Percentiles rank a stretch among this genome's conserved stretches.
Evolutionary conservation across 129 eudicot species (phyloP).

Genomic region (Kitagawia praeruptora): DNA sequence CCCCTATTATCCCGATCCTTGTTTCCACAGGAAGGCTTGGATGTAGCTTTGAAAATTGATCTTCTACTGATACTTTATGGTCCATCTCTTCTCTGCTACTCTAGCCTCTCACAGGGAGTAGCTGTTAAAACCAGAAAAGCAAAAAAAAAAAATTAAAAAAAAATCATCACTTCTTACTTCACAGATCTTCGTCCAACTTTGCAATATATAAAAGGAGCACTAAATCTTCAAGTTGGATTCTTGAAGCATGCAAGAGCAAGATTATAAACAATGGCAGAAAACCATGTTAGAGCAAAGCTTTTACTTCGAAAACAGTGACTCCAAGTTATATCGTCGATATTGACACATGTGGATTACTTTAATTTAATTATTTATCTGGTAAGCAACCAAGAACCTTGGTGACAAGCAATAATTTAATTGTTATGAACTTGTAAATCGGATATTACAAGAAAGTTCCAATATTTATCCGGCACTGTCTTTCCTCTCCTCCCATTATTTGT

Average conservation of each 20-base stretch:
- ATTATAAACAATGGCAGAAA: not conserved
- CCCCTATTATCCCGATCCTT: constrained; percentile 61
- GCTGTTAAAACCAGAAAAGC: not conserved
- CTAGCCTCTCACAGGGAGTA: not conserved
- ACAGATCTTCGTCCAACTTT: constrained; percentile 3
- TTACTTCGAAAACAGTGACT: not conserved
- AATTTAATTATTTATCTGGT: too few species aligned
- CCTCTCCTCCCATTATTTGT: too few species aligned
- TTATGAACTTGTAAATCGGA: too few species aligned
- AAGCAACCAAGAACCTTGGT: too few species aligned
- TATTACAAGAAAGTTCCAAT: too few species aligned
- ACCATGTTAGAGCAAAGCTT: not conserved
- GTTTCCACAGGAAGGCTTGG: constrained; percentile 62
- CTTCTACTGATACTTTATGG: constrained; percentile 37
- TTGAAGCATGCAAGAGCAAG: not conserved
- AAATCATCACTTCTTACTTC: not conserved
- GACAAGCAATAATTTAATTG: too few species aligned
- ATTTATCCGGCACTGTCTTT: too few species aligned
- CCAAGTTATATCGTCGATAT: too few species aligned
- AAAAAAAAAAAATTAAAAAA: not conserved
- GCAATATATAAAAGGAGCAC: not conserved
- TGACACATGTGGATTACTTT: too few species aligned
- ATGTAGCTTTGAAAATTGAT: constrained; percentile 56
- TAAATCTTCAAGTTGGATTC: not conserved
- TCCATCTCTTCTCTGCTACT: constrained; percentile 27